A percentile compares a stretch with the other conserved stretches of the same genome.
Conservation (phyloP, 371 early-diverging fungal species). For the Dinochytrium kinnereticum region DNA sequence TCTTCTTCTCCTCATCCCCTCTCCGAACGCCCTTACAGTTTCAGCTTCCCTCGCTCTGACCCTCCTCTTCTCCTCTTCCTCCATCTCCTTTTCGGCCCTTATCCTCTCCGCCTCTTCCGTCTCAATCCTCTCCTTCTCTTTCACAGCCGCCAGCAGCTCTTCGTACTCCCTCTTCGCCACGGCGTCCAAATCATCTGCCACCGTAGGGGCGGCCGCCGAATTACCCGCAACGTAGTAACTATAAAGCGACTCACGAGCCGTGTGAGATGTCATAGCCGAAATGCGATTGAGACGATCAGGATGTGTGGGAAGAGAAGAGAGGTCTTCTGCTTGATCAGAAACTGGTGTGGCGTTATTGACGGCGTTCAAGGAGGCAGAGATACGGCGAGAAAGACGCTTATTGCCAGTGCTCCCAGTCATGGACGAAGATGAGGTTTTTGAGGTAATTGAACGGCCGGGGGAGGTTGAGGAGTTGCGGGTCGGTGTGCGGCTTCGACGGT, state of each 20-base stretch:
- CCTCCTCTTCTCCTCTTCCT: slow-evolving; percentile 21
- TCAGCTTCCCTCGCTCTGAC: slow-evolving; percentile 10
- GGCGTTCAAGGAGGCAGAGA: not conserved
- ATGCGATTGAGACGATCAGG: slow-evolving; percentile 18
- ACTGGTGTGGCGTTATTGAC: not conserved
- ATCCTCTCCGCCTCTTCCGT: slow-evolving; percentile 19
- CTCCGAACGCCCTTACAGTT: slow-evolving; percentile 6
- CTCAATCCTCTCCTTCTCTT: slow-evolving; percentile 13
- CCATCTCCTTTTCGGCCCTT: slow-evolving; percentile 11
- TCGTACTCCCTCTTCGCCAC: slow-evolving; percentile 10
- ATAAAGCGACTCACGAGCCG: slow-evolving; percentile 28
- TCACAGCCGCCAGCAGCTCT: slow-evolving; percentile 15
- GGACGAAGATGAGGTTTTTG: slow-evolving; percentile 6
- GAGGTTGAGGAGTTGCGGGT: slow-evolving; percentile 15
- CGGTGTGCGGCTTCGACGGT: not conserved
- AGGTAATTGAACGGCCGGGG: not conserved
- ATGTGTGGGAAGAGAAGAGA: not conserved
- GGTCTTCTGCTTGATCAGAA: not conserved
- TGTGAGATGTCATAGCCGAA: slow-evolving; percentile 14
- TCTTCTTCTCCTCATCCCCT: slow-evolving; percentile 24
- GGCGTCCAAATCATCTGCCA: not conserved
- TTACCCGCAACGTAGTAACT: slow-evolving; percentile 6
- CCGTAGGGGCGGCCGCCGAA: not conserved
- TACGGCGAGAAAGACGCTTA: not conserved
- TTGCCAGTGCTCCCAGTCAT: not conserved